Conservation (phyloP, 148 eudicot genomes). For the Cornus suecica region DNA sequence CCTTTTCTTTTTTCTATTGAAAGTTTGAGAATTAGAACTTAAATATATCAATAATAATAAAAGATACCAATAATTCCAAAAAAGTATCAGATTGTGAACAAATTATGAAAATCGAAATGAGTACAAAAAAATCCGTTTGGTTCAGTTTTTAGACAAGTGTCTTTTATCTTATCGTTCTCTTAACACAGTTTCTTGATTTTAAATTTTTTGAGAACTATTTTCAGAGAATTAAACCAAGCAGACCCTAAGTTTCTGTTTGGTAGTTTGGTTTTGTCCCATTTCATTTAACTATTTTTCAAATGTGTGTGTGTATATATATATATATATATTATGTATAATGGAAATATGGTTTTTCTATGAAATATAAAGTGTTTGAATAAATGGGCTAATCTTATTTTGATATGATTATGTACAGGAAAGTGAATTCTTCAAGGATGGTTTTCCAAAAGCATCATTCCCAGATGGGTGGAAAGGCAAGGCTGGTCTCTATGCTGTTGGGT, state of each 20-base stretch:
- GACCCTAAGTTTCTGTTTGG: background rate
- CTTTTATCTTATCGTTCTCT: no score
- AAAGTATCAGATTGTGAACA: background rate
- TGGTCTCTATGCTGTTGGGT: slow-evolving; percentile 90
- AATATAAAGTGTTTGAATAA: background rate
- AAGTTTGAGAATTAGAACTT: background rate
- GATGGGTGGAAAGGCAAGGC: slow-evolving; percentile 80
- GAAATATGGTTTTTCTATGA: background rate
- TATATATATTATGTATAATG: no score
- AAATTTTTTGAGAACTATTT: no score
- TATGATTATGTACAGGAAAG: slow-evolving; percentile 42
- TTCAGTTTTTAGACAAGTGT: no score
- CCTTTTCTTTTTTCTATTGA: background rate
- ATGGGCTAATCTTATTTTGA: slow-evolving; percentile 22
- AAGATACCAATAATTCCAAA: background rate
- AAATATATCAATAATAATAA: background rate
- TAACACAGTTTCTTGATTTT: no score
- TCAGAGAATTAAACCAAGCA: no score
- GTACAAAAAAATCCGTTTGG: no score
- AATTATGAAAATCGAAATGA: no score
- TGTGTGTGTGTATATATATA: no score
- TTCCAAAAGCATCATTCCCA: slow-evolving; percentile 70
- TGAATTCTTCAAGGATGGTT: slow-evolving; percentile 79
- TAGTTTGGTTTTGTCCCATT: background rate
- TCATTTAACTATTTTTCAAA: no score